Evolutionary conservation across 1,284 basidiomycete species (phyloP).

Genomic region (Fomitopsis palustris): DNA sequence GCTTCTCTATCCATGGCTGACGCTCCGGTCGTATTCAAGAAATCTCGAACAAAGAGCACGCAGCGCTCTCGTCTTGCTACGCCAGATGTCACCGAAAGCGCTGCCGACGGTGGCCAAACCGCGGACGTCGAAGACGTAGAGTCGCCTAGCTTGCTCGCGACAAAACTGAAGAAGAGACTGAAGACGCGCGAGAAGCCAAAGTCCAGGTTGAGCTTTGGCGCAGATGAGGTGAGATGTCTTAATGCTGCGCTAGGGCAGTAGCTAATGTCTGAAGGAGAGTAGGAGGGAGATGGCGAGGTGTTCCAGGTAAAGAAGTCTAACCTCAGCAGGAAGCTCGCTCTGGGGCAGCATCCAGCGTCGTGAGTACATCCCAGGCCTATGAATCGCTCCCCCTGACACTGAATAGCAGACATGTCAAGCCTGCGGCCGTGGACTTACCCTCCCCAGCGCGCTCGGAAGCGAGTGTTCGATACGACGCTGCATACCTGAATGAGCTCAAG

Average conservation of each 20-base stretch:
- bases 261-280: constrained; percentile 19
- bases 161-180: constrained; percentile 66
- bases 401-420: constrained; percentile 29
- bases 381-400: background rate
- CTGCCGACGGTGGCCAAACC: constrained; percentile 29
- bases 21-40: constrained; percentile 46
- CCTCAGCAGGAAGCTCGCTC: constrained; percentile 60
- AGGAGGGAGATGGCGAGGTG: constrained; percentile 57
- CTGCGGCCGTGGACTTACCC: constrained; percentile 43
- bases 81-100: constrained; percentile 31
- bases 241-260: constrained; percentile 15
- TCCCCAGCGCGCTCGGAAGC: constrained; percentile 43
- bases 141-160: constrained; percentile 54
- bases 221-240: constrained; percentile 56
- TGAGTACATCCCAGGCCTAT: background rate
- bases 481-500: constrained; percentile 81
- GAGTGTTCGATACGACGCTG: constrained; percentile 67
- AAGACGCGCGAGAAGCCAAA: constrained; percentile 59
- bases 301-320: constrained; percentile 78
- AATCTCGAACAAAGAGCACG: constrained; percentile 50
- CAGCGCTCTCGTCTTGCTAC: constrained; percentile 39
- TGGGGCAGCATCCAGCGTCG: constrained; percentile 47
- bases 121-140: constrained; percentile 26
- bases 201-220: constrained; percentile 79
- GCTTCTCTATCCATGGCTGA: constrained; percentile 22